Conservation (phyloP, 495 filamentous ascomycete genomes). For the Neurospora tetrasperma region DNA sequence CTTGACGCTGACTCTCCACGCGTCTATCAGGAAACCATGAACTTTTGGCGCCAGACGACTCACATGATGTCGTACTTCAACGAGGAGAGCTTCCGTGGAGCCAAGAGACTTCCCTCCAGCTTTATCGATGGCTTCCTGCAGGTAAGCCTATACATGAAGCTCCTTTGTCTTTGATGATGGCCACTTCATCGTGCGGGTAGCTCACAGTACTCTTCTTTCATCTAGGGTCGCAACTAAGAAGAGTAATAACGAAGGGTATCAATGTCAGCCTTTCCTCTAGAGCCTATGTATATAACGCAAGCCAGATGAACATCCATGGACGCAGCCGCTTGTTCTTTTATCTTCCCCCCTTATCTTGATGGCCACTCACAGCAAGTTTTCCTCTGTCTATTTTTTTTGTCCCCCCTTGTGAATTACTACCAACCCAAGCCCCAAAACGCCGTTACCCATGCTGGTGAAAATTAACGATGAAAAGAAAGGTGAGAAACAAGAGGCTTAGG, state of each 20-base stretch:
- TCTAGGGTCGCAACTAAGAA: constrained; percentile 43
- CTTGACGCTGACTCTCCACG: background rate
- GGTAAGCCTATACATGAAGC: constrained; percentile 32
- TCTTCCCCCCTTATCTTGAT: background rate
- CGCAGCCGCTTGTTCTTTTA: background rate
- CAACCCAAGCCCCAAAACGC: constrained; percentile 18
- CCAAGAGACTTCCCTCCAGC: constrained; percentile 68
- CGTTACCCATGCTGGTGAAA: constrained; percentile 7
- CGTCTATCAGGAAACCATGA: constrained; percentile 76
- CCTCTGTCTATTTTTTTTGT: background rate
- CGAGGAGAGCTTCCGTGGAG: constrained; percentile 60
- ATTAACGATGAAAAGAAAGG: background rate
- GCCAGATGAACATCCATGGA: background rate
- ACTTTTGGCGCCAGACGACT: constrained; percentile 96
- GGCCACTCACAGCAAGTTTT: background rate
- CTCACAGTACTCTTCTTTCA: background rate
- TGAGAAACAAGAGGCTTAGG: background rate
- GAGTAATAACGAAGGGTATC: constrained; percentile 5
- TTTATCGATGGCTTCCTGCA: constrained; percentile 94
- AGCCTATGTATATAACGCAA: background rate
- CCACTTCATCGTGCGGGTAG: background rate
- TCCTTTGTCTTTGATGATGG: background rate
- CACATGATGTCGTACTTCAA: constrained; percentile 98
- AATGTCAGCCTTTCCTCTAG: background rate
- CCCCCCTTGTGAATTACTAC: background rate